Base-by-base conservation (phyloP, 2,329 filamentous ascomycete species). In the Trichothecium roseum region DNA sequence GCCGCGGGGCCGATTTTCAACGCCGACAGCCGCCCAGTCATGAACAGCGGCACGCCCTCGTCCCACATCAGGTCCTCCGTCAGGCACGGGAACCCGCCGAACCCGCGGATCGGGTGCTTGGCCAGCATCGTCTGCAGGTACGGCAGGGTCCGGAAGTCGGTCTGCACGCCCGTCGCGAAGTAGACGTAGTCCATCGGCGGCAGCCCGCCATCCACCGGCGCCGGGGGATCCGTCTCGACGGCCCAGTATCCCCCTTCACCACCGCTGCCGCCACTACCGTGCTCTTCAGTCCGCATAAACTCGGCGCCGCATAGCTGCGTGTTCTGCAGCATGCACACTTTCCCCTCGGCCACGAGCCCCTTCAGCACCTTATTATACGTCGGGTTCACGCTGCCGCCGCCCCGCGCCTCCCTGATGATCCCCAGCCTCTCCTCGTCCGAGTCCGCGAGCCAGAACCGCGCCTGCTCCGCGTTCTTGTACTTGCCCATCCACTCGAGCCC, bases 401-500 rank as follows among this genome's bases (percentile, higher is more conserved):
- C 77, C 6, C 82, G 69, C 1, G 84, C 84, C 30, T 64, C 56
- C 42, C 68, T 66, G 42, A 84, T 68, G 55, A 84, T 81, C 26
- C 76, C 66, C 20, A 78, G 66, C 3, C 82, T 69, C 54, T 88
- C 72, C 18, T 76, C 69, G 40, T 85, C 78, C 5, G 72, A 74
- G 45, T 87, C 81, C 4, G 81, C 81, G 6, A 73, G 75, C 80
- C 82, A 88, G 54, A 88, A 91, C 1, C 69, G 68, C 1, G 83
- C 78, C 51, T 88, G 82, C 45, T 84, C 76, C 36, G 76, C 72
- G 51, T 89, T 89, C 37, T 79, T 77, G 54, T 83, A 89, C 52
- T 89, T 89, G 8, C 80, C 81, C 55, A 89, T 81, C 84, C 84
- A 91, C 32, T 73, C 69, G 2, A 89, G 65, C 38, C 78, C 74